Evolutionary conservation across 2,329 filamentous ascomycete species (phyloP), one percentile per base, ranked within the genome.

Genomic region (Penicillium glabrum): DNA sequence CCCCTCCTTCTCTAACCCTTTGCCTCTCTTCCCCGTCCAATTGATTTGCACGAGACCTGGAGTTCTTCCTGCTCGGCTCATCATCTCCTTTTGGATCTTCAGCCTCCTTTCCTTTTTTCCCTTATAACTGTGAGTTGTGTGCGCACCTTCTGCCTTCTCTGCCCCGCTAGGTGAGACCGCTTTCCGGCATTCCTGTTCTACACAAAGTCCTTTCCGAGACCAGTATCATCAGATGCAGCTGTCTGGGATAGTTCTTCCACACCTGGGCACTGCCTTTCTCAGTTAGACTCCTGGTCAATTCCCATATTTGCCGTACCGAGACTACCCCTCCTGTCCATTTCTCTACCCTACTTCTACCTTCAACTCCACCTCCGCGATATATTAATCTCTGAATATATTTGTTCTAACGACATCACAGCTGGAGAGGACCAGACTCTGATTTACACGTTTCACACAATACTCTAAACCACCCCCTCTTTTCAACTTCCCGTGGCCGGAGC

Each of bases 401-500:
- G 8, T 8, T 53, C 43, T 46, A 37, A 53, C 29, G 19, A 27
- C 26, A 33, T 31, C 10, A 11, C 23, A 16, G 16, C 14, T 27
- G 41, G 26, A 53, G 14, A 46, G 26, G 14, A 35, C 16, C 37
- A 27, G 39, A 51, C 16, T 21, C 21, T 16, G 29, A 26, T n/a
- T 39, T 48, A 26, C 21, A 45, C 21, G n/a, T 33, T 46, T 29
- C 31, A 16, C 41, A 16, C 50, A 23, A 11, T 35, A 44, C 49
- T 46, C 11, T 46, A 14, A 29, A 23, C 27, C 14, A 21, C 51
- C 26, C 53, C 46, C 46, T 47, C 72, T 54, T 56, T 57, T 56
- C 58, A 57, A 59, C 57, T 64, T 63, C 56, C 33, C 52, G 58
- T 63, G 63, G 65, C 65, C 67, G 66, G 69, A 72, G 63, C 56